A percentile compares a stretch with the other conserved stretches of the same genome.
Conservation (phyloP, 768 basidiomycete genomes). For the Ramaria sp. region DNA sequence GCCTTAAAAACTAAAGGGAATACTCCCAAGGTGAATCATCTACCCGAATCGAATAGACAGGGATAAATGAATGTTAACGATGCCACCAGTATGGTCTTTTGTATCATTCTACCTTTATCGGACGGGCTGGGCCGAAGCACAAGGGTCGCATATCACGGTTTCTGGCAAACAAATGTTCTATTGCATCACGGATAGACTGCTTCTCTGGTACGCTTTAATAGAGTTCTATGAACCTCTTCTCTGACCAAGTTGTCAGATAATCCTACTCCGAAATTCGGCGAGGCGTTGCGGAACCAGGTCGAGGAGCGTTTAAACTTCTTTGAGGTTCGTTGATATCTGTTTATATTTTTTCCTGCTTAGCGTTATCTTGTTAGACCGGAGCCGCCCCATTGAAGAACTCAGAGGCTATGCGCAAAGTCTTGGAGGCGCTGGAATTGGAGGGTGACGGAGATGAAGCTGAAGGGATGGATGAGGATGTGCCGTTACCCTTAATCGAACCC, state of each 20-base stretch:
- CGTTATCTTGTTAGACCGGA: constrained; percentile 37
- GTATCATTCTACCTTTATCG: constrained; percentile 95
- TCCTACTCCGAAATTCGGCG: constrained; percentile 89
- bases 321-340: constrained; percentile 32
- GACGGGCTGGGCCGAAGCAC: constrained; percentile 85
- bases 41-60: not conserved
- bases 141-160: constrained; percentile 99
- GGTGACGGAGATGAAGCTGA: constrained; percentile 53
- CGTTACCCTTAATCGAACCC: constrained; percentile 48
- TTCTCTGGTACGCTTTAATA: constrained; percentile 52
- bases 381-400: constrained; percentile 82
- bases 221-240: not conserved
- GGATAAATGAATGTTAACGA: not conserved
- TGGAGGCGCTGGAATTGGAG: constrained; percentile 71
- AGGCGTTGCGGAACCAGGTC: constrained; percentile 87
- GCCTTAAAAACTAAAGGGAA: constrained; percentile 98
- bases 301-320: constrained; percentile 94
- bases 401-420: constrained; percentile 88
- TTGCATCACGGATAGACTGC: constrained; percentile 94
- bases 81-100: constrained; percentile 82
- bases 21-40: constrained; percentile 71
- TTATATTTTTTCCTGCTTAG: not conserved
- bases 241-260: constrained; percentile 36
- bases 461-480: constrained; percentile 38
- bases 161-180: constrained; percentile 97